Base-by-base conservation (phyloP, 106 monocot species). In the Dendrobium huoshanense region DNA sequence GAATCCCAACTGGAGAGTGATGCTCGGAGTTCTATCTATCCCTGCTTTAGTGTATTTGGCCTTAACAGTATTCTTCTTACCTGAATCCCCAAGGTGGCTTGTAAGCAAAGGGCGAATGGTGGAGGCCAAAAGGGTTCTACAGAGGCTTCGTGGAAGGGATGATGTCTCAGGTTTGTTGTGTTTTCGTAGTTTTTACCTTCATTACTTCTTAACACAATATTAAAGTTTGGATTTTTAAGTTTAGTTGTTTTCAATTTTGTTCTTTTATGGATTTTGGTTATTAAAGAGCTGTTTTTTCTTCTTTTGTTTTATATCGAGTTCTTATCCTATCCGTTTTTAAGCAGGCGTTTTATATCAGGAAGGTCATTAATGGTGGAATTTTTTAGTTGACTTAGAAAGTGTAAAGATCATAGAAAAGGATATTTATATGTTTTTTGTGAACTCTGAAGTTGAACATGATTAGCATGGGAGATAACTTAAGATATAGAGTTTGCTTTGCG, bases 1-100 rank as follows among this genome's bases (percentile, higher is more conserved):
- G 19, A 68, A 73, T 42, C 85, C 85, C 9, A 74, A 77, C 59
- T 85, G 85, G 85, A 85, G 85, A 55, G 24, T 85, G 78, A 85
- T 85, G 81, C 81, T 85, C 5, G 85, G 85, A 13, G 85, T 85
- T 54, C 85, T 85, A n/a, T 85, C 85, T 4, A 64, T 85, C 59
- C 85, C 85, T 77, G 78, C 81, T 0, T 77, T 85, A 24, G 25
- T 81, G 11, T 85, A 73, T 85, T 81, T 85, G 31, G 42, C 43
- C 2, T 68, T 85, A 73, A 85, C 85, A 7, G 19, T 81, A 40
- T 78, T 85, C 40, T 85, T 77, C 78, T 64, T 85, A 9, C 81
- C 85, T 29, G 85, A 85, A 67, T 85, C 85, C 9, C 84, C 84
- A 27, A 79, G 84, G 75, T 84, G 84, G 84, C 84, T 84, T 74